phyloP scores from a whole-genome alignment of 352 stramenopile species.

The Pythium insidiosum region DNA sequence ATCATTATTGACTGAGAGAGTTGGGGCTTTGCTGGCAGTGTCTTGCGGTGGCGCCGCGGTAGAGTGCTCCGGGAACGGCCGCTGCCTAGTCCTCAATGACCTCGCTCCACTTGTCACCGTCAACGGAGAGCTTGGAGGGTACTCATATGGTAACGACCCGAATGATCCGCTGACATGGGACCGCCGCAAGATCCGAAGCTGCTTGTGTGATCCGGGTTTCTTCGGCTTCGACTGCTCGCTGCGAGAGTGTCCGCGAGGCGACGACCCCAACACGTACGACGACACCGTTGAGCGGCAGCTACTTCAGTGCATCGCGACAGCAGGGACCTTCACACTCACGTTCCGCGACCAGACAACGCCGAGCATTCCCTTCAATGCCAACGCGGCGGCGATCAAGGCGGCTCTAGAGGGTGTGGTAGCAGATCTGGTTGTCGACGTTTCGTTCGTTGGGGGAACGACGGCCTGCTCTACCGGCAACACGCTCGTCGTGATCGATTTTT shows the following conservation, averaged over 20 bases:
- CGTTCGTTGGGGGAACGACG: conserved; percentile 20
- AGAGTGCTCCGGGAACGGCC: conserved; percentile 69
- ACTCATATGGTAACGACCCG: conserved; percentile 51
- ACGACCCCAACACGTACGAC: conserved; percentile 59
- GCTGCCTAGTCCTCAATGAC: conserved; percentile 62
- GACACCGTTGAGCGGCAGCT: conserved; percentile 53
- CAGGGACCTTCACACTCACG: conserved; percentile 50
- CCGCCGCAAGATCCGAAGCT: conserved; percentile 53
- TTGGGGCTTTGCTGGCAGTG: conserved; percentile 25
- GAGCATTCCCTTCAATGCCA: conserved; percentile 27
- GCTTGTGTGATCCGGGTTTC: conserved; percentile 45
- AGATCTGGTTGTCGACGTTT: conserved; percentile 30
- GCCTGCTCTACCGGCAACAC: conserved; percentile 33
- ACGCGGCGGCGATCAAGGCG: conserved; percentile 22
- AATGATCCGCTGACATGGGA: conserved; percentile 74
- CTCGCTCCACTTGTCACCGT: conserved; percentile 42
- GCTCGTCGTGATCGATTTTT: conserved; percentile 50
- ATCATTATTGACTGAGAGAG: conserved; percentile 3
- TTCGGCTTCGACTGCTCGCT: conserved; percentile 69
- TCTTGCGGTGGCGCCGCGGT: conserved; percentile 23
- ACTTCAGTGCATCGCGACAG: conserved; percentile 45
- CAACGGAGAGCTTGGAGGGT: conserved; percentile 43
- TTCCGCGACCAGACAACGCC: conserved; percentile 57
- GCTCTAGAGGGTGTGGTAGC: conserved; percentile 41
- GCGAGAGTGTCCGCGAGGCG: conserved; percentile 55